Evolutionary conservation across 371 early-diverging fungal species (phyloP), one percentile per base, ranked within the genome.

Genomic region (Actinomortierella wolfii): DNA sequence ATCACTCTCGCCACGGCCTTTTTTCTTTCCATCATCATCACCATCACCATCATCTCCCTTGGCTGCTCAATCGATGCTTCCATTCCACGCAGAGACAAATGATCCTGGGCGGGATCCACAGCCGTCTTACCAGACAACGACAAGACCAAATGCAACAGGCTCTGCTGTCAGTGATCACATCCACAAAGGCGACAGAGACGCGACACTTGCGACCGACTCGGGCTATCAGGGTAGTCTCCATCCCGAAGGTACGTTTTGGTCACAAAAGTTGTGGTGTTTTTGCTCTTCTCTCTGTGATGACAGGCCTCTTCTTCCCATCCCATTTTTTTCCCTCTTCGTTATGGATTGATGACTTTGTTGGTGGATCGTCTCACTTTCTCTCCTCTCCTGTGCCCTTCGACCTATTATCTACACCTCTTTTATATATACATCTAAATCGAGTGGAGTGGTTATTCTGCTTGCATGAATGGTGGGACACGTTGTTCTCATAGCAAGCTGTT

Each of bases 61-160:
- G n/a, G n/a, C n/a, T n/a, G n/a, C n/a, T n/a, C 34, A 34, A 6
- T 34, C 34, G 7, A 34, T 34, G 39, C 18, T 20, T 5, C 56
- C 45, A 62, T 57, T 46, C 11, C 15, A 50, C 5, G 55, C 51
- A 8, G 68, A 68, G 21, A 26, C 58, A 13, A 68, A 68, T 48
- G 68, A 68, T 50, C 53, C 57, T 54, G 68, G 68, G 11, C 58
- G 57, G n/a, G 68, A 68, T 21, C 57, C 46, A 28, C 62, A 68
- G 50, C 68, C 68, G 17, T 50, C 26, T 42, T 68, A 58, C 24
- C 62, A 68, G 29, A 43, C 51, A 40, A 41, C 51, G 29, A 41
- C 45, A 21, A 42, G 23, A 43, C 43, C n/a, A 18, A 40, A 23
- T 51, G 25, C 62, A 29, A 25, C 56, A 62, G 56, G 24, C 44